These are phyloP conservation scores for Penicillium bovifimosum DNA, from an alignment of 495 filamentous ascomycete species.

Conservation along the genomic window DNA sequence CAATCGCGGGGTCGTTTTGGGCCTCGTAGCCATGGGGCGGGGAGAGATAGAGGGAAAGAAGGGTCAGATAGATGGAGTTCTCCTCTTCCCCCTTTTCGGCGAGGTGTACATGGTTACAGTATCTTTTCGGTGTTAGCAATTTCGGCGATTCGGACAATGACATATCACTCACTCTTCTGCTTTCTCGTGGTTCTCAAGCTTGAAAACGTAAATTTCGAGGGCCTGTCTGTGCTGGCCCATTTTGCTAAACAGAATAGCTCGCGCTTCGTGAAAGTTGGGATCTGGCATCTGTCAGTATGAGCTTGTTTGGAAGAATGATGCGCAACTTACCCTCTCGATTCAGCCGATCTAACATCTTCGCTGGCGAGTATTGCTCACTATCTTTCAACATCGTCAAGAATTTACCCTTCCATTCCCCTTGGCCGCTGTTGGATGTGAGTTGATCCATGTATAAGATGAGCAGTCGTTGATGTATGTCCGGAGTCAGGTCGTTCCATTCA, in stretches of 20 bases:
- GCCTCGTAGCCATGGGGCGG: constrained; percentile 70
- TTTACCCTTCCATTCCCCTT: constrained; percentile 53
- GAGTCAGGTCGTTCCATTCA: constrained; percentile 78
- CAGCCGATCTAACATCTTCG: constrained; percentile 66
- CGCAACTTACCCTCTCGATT: constrained; percentile 65
- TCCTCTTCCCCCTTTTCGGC: constrained; percentile 52
- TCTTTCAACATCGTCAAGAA: constrained; percentile 69
- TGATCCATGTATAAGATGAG: constrained; percentile 67
- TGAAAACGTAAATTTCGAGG: constrained; percentile 93
- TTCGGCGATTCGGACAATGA: neutral
- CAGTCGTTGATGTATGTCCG: constrained; percentile 81
- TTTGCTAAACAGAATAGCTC: constrained; percentile 87
- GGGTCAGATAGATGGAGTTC: constrained; percentile 80
- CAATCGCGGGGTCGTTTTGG: constrained; percentile 73
- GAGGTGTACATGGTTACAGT: constrained; percentile 80
- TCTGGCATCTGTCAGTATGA: constrained; percentile 43
- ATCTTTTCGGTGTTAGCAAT: constrained; percentile 49
- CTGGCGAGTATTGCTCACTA: constrained; percentile 74
- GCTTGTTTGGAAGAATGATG: neutral
- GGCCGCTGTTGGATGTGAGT: constrained; percentile 45
- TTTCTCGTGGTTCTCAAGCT: constrained; percentile 76
- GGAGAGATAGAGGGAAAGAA: constrained; percentile 83
- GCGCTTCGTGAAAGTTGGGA: constrained; percentile 79
- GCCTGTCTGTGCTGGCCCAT: constrained; percentile 96
- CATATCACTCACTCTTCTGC: constrained; percentile 69